These are phyloP conservation scores for Phytophthora pseudosyringae DNA, from an alignment of 352 stramenopile species.

Conservation along the genomic window DNA sequence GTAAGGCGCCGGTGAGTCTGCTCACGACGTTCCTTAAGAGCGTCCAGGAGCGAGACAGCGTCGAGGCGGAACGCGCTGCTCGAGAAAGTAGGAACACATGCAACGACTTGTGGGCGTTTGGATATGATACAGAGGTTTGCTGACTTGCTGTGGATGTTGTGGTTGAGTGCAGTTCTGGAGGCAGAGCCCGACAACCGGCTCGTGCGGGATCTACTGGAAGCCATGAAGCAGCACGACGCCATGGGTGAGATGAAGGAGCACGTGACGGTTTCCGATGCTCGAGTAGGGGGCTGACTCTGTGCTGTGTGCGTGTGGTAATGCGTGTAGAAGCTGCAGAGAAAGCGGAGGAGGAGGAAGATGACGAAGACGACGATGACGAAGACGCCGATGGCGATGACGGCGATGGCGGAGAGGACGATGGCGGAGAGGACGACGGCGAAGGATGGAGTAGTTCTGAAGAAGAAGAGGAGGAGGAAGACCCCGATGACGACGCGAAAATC, in stretches of 20 bases:
- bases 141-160: constrained; percentile 4
- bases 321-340: constrained; percentile 32
- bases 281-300: not conserved
- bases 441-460: too few species aligned
- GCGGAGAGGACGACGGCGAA: constrained; percentile 22
- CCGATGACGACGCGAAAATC: constrained; percentile 36
- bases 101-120: not conserved
- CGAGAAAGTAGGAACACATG: constrained; percentile 47
- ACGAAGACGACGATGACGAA: constrained; percentile 35
- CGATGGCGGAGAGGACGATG: constrained; percentile 37
- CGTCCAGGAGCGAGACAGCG: constrained; percentile 62
- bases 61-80: constrained; percentile 52
- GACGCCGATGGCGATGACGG: constrained; percentile 67
- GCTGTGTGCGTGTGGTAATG: not conserved
- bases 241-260: constrained; percentile 41
- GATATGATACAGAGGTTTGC: not conserved
- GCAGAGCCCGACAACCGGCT: constrained; percentile 68
- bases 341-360: constrained; percentile 38
- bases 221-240: constrained; percentile 63
- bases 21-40: constrained; percentile 63
- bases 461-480: constrained; percentile 15
- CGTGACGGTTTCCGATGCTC: not conserved
- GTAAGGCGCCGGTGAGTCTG: constrained; percentile 63
- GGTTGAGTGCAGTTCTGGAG: constrained; percentile 48
- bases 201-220: constrained; percentile 65